Evolutionary conservation across 257 asterid species (phyloP).

Genomic region (Galeopsis tetrahit): DNA sequence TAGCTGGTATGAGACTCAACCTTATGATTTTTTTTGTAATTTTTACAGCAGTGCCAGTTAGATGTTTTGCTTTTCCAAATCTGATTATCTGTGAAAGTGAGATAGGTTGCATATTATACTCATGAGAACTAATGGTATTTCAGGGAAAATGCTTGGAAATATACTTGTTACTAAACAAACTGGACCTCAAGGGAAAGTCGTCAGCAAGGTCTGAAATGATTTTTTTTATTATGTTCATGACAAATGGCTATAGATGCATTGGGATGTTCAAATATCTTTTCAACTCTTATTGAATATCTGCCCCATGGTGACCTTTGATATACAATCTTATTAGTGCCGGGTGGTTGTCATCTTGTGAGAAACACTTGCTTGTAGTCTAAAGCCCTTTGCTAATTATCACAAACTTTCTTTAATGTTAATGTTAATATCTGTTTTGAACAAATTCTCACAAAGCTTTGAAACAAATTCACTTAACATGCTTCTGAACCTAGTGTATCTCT

Average conservation of each 20-base stretch:
- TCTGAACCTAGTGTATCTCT: not conserved
- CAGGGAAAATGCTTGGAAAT: conserved; percentile 97
- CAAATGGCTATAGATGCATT: not conserved
- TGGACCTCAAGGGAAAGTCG: conserved; percentile 94
- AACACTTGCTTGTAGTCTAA: not conserved
- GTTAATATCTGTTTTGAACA: not conserved
- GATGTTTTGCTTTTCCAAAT: not conserved
- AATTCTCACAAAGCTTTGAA: not conserved
- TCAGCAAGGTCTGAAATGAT: conserved; percentile 80
- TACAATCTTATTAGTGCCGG: not conserved
- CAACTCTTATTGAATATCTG: not conserved
- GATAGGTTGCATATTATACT: not conserved
- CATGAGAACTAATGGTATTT: conserved; percentile 47
- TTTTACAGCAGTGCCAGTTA: not conserved
- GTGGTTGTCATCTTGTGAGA: not conserved
- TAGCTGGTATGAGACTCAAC: conserved; percentile 62
- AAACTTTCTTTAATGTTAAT: not conserved
- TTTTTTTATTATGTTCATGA: conserved; percentile 11
- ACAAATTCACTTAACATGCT: not conserved
- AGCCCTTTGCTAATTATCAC: not conserved
- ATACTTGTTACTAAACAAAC: conserved; percentile 95
- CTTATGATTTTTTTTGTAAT: not conserved
- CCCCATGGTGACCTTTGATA: not conserved
- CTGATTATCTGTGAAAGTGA: conserved; percentile 7
- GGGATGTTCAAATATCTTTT: not conserved